phyloP scores from a whole-genome alignment of 768 basidiomycete genomes.

The Macrolepiota dolichaula region DNA sequence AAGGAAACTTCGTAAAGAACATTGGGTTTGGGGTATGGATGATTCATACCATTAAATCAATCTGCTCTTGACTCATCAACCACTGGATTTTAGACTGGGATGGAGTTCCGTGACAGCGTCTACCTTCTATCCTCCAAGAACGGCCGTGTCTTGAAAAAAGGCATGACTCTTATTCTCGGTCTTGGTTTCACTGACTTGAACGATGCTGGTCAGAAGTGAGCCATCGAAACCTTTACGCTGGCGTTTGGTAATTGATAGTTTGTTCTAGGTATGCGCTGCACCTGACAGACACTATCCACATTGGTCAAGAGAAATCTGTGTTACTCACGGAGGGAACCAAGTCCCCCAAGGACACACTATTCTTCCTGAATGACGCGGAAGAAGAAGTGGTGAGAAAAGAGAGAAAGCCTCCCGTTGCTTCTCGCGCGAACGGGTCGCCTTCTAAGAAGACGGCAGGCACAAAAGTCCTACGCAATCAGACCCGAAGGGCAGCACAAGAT shows the following conservation, averaged over 20 bases:
- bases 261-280: slow-evolving; percentile 78
- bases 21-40: slow-evolving; percentile 80
- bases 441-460: slow-evolving; percentile 74
- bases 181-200: slow-evolving; percentile 83
- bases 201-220: slow-evolving; percentile 78
- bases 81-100: slow-evolving; percentile 64
- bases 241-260: background rate
- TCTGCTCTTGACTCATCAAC: background rate
- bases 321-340: slow-evolving; percentile 85
- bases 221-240: background rate
- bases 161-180: slow-evolving; percentile 84
- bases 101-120: slow-evolving; percentile 89
- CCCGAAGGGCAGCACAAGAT: slow-evolving; percentile 81
- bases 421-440: slow-evolving; percentile 65
- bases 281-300: slow-evolving; percentile 83
- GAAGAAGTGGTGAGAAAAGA: slow-evolving; percentile 60
- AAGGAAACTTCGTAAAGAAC: slow-evolving; percentile 83
- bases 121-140: slow-evolving; percentile 86
- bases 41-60: slow-evolving; percentile 10
- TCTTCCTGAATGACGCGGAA: slow-evolving; percentile 69
- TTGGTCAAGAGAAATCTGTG: slow-evolving; percentile 61
- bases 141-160: slow-evolving; percentile 58
- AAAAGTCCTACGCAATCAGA: slow-evolving; percentile 89
- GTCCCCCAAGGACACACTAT: slow-evolving; percentile 81
- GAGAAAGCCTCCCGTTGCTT: slow-evolving; percentile 49